Evolutionary conservation across 2,329 filamentous ascomycete species (phyloP), one percentile per base, ranked within the genome.

Genomic region (Stemphylium beticola): DNA sequence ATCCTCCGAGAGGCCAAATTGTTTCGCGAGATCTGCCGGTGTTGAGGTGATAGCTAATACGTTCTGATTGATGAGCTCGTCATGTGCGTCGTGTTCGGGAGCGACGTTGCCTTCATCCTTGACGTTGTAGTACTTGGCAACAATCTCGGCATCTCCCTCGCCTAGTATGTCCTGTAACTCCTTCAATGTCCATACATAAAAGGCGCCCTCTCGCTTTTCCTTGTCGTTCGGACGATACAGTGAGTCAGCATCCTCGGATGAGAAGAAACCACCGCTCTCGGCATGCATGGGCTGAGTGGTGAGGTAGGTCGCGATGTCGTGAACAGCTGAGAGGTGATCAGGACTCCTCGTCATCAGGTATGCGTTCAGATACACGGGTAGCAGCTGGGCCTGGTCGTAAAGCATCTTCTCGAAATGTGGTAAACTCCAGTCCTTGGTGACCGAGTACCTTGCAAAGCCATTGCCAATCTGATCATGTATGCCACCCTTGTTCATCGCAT

Each of bases 381-480:
- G 79, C 1, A 98, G 82, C 63, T 97, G 88, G 0, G 91, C 88
- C 68, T 99, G 96, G 70, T 98, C 95, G 49, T 92, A 92, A 9
- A 97, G 84, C 84, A 98, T 92, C 79, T 98, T 98, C 78, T 99
- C 95, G 66, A 98, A 99, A 73, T 96, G 93, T 10, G 95, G 95
- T 41, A 98, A 80, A 59, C 89, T 91, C 95, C 95, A 99, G 76
- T 98, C 91, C 12, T 87, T 81, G 0, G 93, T 98, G 7, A 96
- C 89, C 12, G 92, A 96, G 72, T 96, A 97, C 46, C 93, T 85
- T 33, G 89, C 86, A 66, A 92, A 92, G 6, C 91, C 90, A 69
- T 90, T 85, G 38, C 90, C 90, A 56, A 93, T 84, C 57, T 91
- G 88, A 66, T 92, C 90, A 58, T 90, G 84, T 47, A 90, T 86